Evolutionary conservation across 176 grass and related monocot genomes (phyloP).

Genomic region (Triticum dicoccoides): DNA sequence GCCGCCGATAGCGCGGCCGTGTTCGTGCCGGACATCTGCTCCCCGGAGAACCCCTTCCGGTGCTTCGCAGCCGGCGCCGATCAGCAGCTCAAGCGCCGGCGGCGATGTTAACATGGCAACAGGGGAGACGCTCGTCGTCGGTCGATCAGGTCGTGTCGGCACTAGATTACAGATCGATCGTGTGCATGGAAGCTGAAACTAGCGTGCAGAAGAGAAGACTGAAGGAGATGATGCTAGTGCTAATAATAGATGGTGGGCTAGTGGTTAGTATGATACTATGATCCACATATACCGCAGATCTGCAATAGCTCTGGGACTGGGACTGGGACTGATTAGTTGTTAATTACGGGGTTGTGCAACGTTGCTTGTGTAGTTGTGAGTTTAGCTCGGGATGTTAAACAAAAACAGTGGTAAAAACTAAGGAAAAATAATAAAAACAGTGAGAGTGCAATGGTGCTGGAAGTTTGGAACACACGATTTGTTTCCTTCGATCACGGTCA

Average conservation of each 20-base stretch:
- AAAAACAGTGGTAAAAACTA: not conserved
- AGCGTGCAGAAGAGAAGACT: conserved; percentile 19
- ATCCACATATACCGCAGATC: not conserved
- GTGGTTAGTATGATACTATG: not conserved
- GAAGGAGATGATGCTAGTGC: not conserved
- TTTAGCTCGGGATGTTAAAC: not conserved
- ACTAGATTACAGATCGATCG: not conserved
- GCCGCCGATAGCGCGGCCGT: not conserved
- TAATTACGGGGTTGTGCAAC: not conserved
- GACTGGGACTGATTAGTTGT: not conserved
- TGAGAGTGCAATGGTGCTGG: not conserved
- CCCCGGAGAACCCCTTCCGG: conserved; percentile 40
- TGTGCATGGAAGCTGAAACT: not conserved
- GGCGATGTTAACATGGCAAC: conserved; percentile 29
- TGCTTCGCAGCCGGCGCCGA: conserved; percentile 28
- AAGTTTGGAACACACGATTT: not conserved
- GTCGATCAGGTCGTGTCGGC: not conserved
- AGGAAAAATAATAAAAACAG: not conserved
- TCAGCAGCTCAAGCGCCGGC: conserved; percentile 32
- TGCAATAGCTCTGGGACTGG: not conserved
- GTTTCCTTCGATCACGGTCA: too few relatives aligned
- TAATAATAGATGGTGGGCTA: not conserved
- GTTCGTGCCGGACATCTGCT: conserved; percentile 62
- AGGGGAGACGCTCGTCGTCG: not conserved
- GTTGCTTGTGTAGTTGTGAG: not conserved